Base-by-base conservation (phyloP, 140 eudicot species). In the Senecio squalidus region DNA sequence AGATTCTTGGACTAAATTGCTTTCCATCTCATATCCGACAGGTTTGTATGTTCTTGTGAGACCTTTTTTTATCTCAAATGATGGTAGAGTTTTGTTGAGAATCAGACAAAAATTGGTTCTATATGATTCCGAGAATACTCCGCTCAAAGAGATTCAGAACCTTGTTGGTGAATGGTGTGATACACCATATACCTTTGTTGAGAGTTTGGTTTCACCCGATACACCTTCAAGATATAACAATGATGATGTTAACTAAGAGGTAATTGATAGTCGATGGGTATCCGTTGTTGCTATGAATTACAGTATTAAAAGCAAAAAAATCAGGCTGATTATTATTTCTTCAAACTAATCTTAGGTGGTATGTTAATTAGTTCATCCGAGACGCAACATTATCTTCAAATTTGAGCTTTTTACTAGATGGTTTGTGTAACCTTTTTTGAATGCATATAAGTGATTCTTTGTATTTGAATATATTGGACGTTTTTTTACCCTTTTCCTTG, bases 1-100 rank as follows among this genome's bases (percentile, higher is more conserved):
- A 54, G 79, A 80, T 50, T 83, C 95, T 55, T 82, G 95, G 95
- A 68, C 60, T 22, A 85, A 76, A 65, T 34, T 82, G 68, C 67
- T 68, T 60, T 58, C 72, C 11, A 47, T 84, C 25, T 76, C 80
- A 9, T 76, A 70, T 66, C 9, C 60, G 49, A 64, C 23, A 26
- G 71, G 61, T 49, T 76, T 76, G 14, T 63, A 28, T 13, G n/a
- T 72, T 67, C 58, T 57, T 76, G 1, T n/a, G n/a, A 40, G 38
- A 47, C 82, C 80, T 8, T 64, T 84, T 67, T 64, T 45, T 28
- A 30, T 81, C 48, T 23, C 68, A 39, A 66, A 48, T 39, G 71
- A 60, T 34, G 85, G 94, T 18, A 76, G 75, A 34, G 6, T 75
- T 29, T 45, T 84, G 28, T 44, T 78, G 70, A 63, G 65, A 6